Evolutionary conservation across 257 asterid genomes (phyloP).

Genomic region (Pogostemon cablin): DNA sequence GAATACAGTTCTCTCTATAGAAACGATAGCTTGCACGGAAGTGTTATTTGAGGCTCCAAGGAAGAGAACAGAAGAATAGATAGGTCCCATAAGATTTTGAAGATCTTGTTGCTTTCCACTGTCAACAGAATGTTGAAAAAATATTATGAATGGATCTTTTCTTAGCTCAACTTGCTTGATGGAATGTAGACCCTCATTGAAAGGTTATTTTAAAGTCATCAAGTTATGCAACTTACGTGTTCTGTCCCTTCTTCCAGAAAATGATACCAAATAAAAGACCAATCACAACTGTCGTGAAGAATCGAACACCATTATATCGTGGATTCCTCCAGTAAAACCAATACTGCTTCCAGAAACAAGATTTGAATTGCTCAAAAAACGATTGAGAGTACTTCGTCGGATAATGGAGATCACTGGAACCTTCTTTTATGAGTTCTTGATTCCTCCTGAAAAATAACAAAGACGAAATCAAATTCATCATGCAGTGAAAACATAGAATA

Average conservation of each 20-base stretch:
- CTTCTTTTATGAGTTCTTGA: conserved; percentile 50
- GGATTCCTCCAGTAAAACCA: conserved; percentile 65
- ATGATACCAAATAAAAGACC: conserved; percentile 52
- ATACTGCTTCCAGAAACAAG: conserved; percentile 60
- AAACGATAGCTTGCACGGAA: conserved; percentile 39
- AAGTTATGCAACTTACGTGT: conserved; percentile 30
- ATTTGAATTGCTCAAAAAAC: conserved; percentile 48
- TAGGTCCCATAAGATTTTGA: conserved; percentile 46
- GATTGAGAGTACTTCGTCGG: conserved; percentile 50
- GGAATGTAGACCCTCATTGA: too few relatives aligned
- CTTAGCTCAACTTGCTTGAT: too few relatives aligned
- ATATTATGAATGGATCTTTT: too few relatives aligned
- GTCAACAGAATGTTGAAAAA: conserved; percentile 18
- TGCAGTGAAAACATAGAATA: too few relatives aligned
- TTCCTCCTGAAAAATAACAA: conserved; percentile 42
- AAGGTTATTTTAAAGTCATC: too few relatives aligned
- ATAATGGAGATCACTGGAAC: conserved; percentile 46
- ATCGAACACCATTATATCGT: conserved; percentile 46
- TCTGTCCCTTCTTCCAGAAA: conserved; percentile 50
- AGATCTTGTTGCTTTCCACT: conserved; percentile 46
- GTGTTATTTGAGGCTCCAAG: conserved; percentile 37
- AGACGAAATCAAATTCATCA: not conserved
- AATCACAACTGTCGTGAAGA: conserved; percentile 43
- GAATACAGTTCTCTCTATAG: conserved; percentile 43
- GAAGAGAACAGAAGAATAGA: conserved; percentile 42